Base-by-base conservation (phyloP, 768 basidiomycete genomes). In the Calocybe gangraenosa region DNA sequence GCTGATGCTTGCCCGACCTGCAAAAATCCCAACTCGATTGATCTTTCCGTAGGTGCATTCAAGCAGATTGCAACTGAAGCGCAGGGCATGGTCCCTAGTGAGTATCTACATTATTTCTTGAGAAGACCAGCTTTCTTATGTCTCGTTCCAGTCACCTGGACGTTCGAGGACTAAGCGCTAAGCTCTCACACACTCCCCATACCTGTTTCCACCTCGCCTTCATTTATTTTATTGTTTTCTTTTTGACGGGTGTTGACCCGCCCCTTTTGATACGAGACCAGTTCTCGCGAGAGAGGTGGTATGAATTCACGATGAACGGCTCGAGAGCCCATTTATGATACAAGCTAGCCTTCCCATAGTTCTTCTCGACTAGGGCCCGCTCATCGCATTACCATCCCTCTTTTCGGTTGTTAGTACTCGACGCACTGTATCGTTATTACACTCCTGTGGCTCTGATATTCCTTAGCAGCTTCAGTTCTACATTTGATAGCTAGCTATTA, bases 1-100 rank as follows among this genome's bases (percentile, higher is more conserved):
- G 87, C 77, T 10, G 91, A 92, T 54, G 82, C 74, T 30, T 96
- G 92, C 73, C 90, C 91, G 19, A 84, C 83, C 15, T 95, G 91
- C 68, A 40, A 57, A 0, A 79, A 76, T 55, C 25, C 28, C 21
- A 74, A 84, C 62, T 87, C 83, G 13, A 81, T 96, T 58, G 87
- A 90, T 56, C 69, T 89, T 34, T 88, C 87, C n/a, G 44, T 53
- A 40, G 79, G 57, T 43, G 85, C 87, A 36, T 93, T 94, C 76
- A 22, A 64, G 19, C 54, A 60, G 13, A 74, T 94, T 46, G 79
- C 76, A 37, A 44, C 62, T 37, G 57, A 69, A 34, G 56, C 55
- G 5, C 58, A 71, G 18, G 92, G 92, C 50, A 53, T 67, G 47
- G 69, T 89, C 48, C 55, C 67, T 39, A 86, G 84, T 82, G 62